These are phyloP conservation scores for Podospora sp. DNA, from an alignment of 495 filamentous ascomycete species.

Conservation along the genomic window DNA sequence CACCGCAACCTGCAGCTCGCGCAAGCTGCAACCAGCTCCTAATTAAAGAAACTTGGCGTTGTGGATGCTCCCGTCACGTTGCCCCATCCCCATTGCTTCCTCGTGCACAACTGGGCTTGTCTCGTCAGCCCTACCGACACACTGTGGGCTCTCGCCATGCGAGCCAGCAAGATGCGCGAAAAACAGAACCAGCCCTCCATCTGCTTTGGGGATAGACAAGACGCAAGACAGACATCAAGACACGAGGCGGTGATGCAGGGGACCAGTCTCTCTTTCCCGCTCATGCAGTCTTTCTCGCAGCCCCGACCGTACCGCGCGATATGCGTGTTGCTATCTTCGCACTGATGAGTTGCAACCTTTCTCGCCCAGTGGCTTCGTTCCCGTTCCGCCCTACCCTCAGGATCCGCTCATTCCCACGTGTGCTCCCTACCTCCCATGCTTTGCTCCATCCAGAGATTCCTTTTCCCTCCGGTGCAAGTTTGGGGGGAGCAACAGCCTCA, in stretches of 20 bases:
- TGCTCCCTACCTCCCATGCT: neutral
- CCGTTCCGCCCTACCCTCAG: no score
- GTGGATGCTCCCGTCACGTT: neutral
- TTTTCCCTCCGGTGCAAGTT: no score
- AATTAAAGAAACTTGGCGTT: conserved; percentile 1
- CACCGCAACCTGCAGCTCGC: neutral
- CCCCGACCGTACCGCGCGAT: neutral
- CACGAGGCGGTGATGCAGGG: neutral
- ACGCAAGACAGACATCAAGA: conserved; percentile 1
- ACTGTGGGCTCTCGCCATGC: neutral
- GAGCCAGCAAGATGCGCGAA: neutral
- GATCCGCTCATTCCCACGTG: neutral
- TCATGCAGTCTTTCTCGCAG: neutral
- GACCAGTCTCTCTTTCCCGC: neutral
- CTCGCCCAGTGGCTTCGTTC: no score
- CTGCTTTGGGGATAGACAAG: neutral
- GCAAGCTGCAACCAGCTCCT: neutral
- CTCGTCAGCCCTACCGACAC: neutral
- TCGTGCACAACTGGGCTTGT: neutral
- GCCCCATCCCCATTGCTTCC: neutral
- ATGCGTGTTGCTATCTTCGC: neutral
- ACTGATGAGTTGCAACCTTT: neutral
- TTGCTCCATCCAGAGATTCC: no score
- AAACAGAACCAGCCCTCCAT: neutral
- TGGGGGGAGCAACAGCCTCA: no score